Conservation (phyloP, 352 stramenopile species). For the Saprolegnia diclina region DNA sequence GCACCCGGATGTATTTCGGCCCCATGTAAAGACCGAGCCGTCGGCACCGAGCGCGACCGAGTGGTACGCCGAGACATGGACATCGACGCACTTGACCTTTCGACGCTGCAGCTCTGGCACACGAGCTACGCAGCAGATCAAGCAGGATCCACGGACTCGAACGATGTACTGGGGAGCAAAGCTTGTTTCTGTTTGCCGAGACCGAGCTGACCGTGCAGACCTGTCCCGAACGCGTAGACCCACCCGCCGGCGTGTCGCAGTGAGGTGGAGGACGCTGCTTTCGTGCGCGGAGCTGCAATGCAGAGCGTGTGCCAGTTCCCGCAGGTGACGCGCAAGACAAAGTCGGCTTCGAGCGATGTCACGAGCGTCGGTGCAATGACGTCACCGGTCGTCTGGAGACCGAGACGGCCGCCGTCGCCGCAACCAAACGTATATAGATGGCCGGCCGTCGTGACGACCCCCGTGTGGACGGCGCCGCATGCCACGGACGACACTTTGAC, state of each 20-base stretch:
- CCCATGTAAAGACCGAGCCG: slow-evolving; percentile 68
- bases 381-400: slow-evolving; percentile 53
- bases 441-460: slow-evolving; percentile 45
- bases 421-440: slow-evolving; percentile 84
- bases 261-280: neutral
- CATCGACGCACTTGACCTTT: slow-evolving; percentile 40
- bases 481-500: slow-evolving; percentile 64
- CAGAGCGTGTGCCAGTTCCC: slow-evolving; percentile 69
- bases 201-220: slow-evolving; percentile 65
- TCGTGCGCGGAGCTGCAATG: slow-evolving; percentile 34
- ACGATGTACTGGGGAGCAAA: slow-evolving; percentile 48
- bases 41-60: slow-evolving; percentile 47
- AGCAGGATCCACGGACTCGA: neutral
- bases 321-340: slow-evolving; percentile 54
- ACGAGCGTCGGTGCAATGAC: slow-evolving; percentile 46
- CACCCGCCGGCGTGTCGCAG: slow-evolving; percentile 32
- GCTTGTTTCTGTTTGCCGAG: slow-evolving; percentile 65
- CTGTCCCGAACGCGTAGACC: slow-evolving; percentile 60
- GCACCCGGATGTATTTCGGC: slow-evolving; percentile 48
- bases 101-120: slow-evolving; percentile 49
- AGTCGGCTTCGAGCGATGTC: slow-evolving; percentile 39
- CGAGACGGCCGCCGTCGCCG: slow-evolving; percentile 85
- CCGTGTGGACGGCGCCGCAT: slow-evolving; percentile 84
- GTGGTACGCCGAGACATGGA: slow-evolving; percentile 55
- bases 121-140: slow-evolving; percentile 35